Evolutionary conservation across 805 yeast genomes (phyloP).

Genomic region (Metschnikowia drakensbergensis): DNA sequence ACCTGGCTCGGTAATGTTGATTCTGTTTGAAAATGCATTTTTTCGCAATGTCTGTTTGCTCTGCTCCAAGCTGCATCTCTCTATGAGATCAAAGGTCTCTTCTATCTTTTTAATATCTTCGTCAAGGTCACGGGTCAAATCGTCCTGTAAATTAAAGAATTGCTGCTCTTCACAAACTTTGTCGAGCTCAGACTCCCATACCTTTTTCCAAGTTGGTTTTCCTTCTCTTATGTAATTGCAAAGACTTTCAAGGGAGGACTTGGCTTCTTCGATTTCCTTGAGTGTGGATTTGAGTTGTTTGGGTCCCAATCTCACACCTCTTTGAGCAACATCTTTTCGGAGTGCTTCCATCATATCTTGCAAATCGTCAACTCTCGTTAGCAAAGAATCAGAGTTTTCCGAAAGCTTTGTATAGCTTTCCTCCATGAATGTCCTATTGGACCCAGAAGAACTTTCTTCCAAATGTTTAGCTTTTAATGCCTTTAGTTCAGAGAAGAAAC

Average conservation of each 20-base stretch:
- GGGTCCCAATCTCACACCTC: constrained; percentile 79
- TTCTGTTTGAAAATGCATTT: constrained; percentile 36
- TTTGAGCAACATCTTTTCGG: constrained; percentile 84
- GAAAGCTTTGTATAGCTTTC: constrained; percentile 70
- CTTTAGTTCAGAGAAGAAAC: constrained; percentile 43
- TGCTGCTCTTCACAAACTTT: constrained; percentile 93
- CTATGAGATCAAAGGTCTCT: constrained; percentile 79
- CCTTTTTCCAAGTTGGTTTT: constrained; percentile 80
- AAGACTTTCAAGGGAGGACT: constrained; percentile 48
- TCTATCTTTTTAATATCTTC: constrained; percentile 78
- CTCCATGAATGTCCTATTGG: constrained; percentile 63
- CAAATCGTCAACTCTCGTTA: constrained; percentile 82
- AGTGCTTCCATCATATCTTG: constrained; percentile 89
- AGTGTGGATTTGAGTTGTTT: constrained; percentile 65
- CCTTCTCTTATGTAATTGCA: constrained; percentile 62
- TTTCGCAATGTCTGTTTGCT: constrained; percentile 51
- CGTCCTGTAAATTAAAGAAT: constrained; percentile 85
- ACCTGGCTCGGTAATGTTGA: constrained; percentile 60
- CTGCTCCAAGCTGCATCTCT: constrained; percentile 76
- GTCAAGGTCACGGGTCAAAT: constrained; percentile 68
- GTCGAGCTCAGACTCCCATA: constrained; percentile 90
- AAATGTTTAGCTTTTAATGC: constrained; percentile 50
- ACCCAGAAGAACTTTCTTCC: constrained; percentile 27
- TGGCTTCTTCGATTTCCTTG: constrained; percentile 62
- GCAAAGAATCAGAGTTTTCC: constrained; percentile 66